A percentile compares a stretch with the other conserved stretches of the same genome.
These are phyloP conservation scores for Trypanosoma lewisi DNA, from an alignment of 208 protist species.

Conservation along the genomic window DNA sequence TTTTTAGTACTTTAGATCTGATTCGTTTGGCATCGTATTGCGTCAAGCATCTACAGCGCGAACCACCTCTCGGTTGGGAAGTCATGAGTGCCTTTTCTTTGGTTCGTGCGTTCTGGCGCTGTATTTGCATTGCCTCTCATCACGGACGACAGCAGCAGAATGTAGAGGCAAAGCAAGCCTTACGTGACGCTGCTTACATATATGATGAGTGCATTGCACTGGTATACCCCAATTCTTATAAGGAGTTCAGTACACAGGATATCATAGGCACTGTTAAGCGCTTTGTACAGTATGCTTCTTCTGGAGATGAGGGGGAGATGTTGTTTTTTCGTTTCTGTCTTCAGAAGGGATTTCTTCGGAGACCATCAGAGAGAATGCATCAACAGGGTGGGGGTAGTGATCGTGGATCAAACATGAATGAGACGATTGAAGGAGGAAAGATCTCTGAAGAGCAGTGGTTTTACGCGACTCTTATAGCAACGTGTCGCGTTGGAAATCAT, in stretches of 20 bases:
- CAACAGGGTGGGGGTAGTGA: not conserved
- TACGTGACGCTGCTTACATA: conserved; percentile 37
- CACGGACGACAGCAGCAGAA: conserved; percentile 13
- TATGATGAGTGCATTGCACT: conserved; percentile 18
- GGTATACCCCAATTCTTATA: conserved; percentile 9
- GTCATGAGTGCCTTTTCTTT: conserved; percentile 47
- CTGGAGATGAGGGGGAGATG: conserved; percentile 72
- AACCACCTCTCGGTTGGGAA: conserved; percentile 31
- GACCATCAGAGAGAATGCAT: conserved; percentile 12
- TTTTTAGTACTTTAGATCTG: conserved; percentile 38
- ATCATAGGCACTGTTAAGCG: conserved; percentile 29
- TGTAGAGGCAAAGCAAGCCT: conserved; percentile 34
- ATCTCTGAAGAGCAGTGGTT: conserved; percentile 28
- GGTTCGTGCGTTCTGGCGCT: conserved; percentile 63
- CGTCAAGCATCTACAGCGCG: conserved; percentile 24
- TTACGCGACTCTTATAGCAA: conserved; percentile 61
- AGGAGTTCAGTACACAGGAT: conserved; percentile 11
- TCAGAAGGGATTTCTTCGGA: conserved; percentile 29
- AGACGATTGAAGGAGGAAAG: conserved; percentile 3
- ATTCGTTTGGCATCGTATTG: conserved; percentile 46
- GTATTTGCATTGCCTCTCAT: conserved; percentile 49
- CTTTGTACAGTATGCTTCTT: conserved; percentile 52
- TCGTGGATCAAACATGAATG: not conserved
- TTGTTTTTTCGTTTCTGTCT: conserved; percentile 58
- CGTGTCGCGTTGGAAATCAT: conserved; percentile 53